Conservation (phyloP, 2,329 filamentous ascomycete genomes). For the Clarireedia paspali region DNA sequence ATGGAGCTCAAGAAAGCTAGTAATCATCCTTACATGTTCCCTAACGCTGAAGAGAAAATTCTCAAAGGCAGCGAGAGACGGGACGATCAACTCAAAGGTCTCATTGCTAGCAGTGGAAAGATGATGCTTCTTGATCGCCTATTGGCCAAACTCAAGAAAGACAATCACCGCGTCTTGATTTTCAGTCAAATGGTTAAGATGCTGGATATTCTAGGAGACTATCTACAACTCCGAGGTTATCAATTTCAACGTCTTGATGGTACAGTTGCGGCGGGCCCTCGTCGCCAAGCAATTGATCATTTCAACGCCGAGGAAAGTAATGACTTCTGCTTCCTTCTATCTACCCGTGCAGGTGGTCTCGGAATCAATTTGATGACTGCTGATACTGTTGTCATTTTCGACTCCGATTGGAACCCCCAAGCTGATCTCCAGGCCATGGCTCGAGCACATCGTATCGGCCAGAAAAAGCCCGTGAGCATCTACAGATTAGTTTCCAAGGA, state of each 20-base stretch:
- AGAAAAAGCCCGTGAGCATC: conserved; percentile 91
- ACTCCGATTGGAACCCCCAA: conserved; percentile 98
- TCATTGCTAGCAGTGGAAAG: conserved; percentile 96
- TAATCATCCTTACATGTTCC: conserved; percentile 98
- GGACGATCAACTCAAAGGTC: conserved; percentile 83
- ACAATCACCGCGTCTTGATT: conserved; percentile 91
- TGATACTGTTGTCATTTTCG: conserved; percentile 95
- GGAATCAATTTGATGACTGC: conserved; percentile 99
- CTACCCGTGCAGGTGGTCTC: conserved; percentile 91
- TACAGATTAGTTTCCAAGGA: conserved; percentile 97
- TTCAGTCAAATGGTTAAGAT: conserved; percentile 99
- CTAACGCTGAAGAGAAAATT: conserved; percentile 84
- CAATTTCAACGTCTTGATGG: conserved; percentile 92
- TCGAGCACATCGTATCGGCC: conserved; percentile 92
- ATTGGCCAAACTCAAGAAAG: conserved; percentile 85
- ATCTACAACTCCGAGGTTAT: conserved; percentile 87
- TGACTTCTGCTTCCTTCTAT: conserved; percentile 94
- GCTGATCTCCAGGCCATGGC: conserved; percentile 98
- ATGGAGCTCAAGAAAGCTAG: conserved; percentile 99
- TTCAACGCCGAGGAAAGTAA: conserved; percentile 96
- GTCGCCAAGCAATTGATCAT: conserved; percentile 92
- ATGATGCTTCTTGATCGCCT: conserved; percentile 98
- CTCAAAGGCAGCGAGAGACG: conserved; percentile 71
- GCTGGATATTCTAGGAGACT: conserved; percentile 92
- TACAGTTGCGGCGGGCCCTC: conserved; percentile 80